Base-by-base conservation (phyloP, 2,329 filamentous ascomycete species). In the Aspergillus udagawae region DNA sequence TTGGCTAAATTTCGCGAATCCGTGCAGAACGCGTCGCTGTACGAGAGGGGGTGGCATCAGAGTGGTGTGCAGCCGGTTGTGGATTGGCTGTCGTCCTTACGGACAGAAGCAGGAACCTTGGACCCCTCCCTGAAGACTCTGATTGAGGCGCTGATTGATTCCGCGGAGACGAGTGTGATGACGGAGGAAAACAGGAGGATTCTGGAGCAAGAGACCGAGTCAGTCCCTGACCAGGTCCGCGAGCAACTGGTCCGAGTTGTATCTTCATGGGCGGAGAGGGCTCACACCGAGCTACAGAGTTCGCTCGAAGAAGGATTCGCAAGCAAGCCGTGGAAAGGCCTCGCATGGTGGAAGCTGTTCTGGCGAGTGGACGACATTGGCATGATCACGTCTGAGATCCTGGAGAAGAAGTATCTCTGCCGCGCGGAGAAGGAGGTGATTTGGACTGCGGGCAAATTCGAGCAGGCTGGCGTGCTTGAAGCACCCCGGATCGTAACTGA, bases 321-420 rank as follows among this genome's bases (percentile, higher is more conserved):
- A 0, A 86, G 89, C n/a, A 81, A 78, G 20, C 81, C 86, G 42
- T 97, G 93, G 93, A 83, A 85, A 27, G 88, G 89, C 61, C 79
- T 96, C 3, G 83, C 86, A 17, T 97, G 93, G 92, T 97, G 91
- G 89, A 96, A 96, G 72, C 82, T 97, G 0, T 92, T 96, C 70
- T 96, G 92, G 92, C 86, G 91, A 21, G 92, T 94, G 25, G 93
- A 97, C 69, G 93, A 97, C 67, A 91, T 97, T 10, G 85, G 86
- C 2, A 89, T 93, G 82, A 86, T 96, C 54, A 87, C 89, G 2
- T 85, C 86, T 1, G 89, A 94, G 64, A 88, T 97, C 59, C 79
- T 97, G 3, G 83, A 84, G 58, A 86, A 87, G 61, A 82, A 84
- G 6, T 97, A 95, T 78, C 82, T 99, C 3, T 83, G 86, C 0